Base-by-base conservation (phyloP, 164 flowering plant species). In the Berberis vulgaris region DNA sequence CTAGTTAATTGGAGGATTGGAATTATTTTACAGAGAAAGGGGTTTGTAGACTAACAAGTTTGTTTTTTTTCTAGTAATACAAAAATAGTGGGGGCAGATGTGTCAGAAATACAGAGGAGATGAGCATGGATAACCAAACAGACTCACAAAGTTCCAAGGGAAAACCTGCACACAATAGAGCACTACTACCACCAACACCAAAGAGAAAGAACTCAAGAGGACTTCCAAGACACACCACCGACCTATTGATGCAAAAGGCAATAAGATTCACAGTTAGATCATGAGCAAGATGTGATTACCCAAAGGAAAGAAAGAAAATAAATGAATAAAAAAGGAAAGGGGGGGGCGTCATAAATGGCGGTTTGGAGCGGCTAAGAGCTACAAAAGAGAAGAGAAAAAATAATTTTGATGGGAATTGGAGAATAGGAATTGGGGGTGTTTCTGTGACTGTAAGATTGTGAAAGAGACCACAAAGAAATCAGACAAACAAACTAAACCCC, bases 281-380 rank as follows among this genome's bases (percentile, higher is more conserved):
- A 77, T 78, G 82, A 76, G 83, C 83, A 80, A 79, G 72, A 82
- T 81, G 83, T 80, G 81, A 82, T 65, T 69, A 64, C 70, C 68
- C 67, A 61, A 55, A 44, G 49, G 62, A 49, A 66, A 62, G 42
- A 69, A 26, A 26, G 26, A 26, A 26, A 26, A 26, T 26, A 26
- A 26, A 26, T 0, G 26, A 26, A 26, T 0, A 0, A 26, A 26
- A 26, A 26, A 26, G 26, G 26, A 26, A 26, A 26, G 26, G 26
- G 26, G 26, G 26, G 26, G 26, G 26, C 26, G 26, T 26, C 26
- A 26, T 26, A 26, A 26, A 26, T 26, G 26, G 26, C 26, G 26
- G 26, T 26, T 26, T 26, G 26, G 26, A 26, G 26, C 26, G 26
- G 26, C 26, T 26, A 26, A 26, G 26, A 26, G 26, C 26, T 26